phyloP scores from a whole-genome alignment of 1,284 basidiomycete species.

The Sphaerobolus stellatus region DNA sequence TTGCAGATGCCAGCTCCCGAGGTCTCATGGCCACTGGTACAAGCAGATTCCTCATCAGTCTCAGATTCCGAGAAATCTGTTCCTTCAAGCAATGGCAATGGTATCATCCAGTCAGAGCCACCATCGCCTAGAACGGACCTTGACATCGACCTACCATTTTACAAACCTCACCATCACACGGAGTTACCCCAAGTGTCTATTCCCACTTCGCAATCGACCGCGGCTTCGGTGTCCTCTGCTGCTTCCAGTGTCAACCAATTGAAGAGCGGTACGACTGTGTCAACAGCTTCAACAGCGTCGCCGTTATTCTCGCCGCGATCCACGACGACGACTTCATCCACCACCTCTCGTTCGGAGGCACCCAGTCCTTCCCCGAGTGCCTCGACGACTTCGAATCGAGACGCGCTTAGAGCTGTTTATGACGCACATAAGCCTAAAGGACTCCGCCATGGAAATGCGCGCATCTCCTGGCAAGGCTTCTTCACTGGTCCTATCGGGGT shows the following conservation, averaged over 20 bases:
- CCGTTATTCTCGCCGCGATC: slow-evolving; percentile 11
- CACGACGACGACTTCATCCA: not conserved
- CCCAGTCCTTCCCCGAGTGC: slow-evolving; percentile 1
- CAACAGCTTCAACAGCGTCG: slow-evolving; percentile 4
- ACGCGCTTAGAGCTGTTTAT: slow-evolving; percentile 7
- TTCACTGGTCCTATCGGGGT: too few species aligned
- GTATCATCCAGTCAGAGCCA: not conserved
- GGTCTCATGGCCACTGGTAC: not conserved
- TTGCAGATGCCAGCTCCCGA: slow-evolving; percentile 14
- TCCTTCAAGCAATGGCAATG: not conserved
- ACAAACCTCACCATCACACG: not conserved
- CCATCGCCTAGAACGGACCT: not conserved
- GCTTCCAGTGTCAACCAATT: too few species aligned
- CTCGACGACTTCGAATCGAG: not conserved
- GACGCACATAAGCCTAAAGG: slow-evolving; percentile 9
- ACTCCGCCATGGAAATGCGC: slow-evolving; percentile 7
- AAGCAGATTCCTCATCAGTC: not conserved
- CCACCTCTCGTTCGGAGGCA: slow-evolving; percentile 5
- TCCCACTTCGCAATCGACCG: not conserved
- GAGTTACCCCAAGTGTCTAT: slow-evolving; percentile 13
- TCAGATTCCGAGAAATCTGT: not conserved
- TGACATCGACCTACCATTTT: not conserved
- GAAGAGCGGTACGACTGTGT: not conserved
- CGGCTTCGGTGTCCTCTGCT: slow-evolving; percentile 2
- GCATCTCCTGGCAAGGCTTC: slow-evolving; percentile 11